Evolutionary conservation across 2,329 filamentous ascomycete genomes (phyloP).

Genomic region (Colletotrichum musicola): DNA sequence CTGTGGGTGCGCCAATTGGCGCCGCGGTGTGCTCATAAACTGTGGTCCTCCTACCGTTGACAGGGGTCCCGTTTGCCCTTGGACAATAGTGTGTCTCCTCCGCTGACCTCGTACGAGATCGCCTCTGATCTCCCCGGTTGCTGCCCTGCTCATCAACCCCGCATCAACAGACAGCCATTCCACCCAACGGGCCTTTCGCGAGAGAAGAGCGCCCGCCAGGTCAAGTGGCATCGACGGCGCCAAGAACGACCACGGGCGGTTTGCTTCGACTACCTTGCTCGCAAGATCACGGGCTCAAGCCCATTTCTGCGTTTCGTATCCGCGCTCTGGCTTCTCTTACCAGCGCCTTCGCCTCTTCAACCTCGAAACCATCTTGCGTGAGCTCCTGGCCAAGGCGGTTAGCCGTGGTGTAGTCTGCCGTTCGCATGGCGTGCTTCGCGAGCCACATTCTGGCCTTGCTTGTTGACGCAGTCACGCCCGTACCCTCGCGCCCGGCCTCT

Average conservation of each 20-base stretch:
- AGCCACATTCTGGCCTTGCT: constrained; percentile 96
- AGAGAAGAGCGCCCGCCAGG: too few species aligned
- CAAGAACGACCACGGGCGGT: not conserved
- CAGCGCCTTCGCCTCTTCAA: constrained; percentile 95
- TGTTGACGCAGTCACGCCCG: constrained; percentile 90
- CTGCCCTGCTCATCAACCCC: too few species aligned
- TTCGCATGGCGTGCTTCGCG: constrained; percentile 82
- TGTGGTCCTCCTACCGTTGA: not conserved
- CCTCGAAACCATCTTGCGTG: constrained; percentile 94
- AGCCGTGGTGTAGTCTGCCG: constrained; percentile 80
- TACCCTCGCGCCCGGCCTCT: constrained; percentile 63
- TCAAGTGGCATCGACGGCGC: too few species aligned
- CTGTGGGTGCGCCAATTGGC: not conserved
- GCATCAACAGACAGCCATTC: too few species aligned
- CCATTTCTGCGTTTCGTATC: constrained; percentile 65
- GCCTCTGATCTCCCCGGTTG: too few species aligned
- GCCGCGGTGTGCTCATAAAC: not conserved
- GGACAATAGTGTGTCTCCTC: not conserved
- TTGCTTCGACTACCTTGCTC: not conserved
- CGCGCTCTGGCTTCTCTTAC: constrained; percentile 87
- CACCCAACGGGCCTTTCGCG: too few species aligned
- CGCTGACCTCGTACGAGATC: not conserved
- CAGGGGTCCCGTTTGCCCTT: not conserved
- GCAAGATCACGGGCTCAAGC: constrained; percentile 22
- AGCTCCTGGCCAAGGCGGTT: constrained; percentile 89